Evolutionary conservation across 23 red algal species (phyloP), one percentile per base, ranked within the genome.

Genomic region (Gracilariopsis chorda): DNA sequence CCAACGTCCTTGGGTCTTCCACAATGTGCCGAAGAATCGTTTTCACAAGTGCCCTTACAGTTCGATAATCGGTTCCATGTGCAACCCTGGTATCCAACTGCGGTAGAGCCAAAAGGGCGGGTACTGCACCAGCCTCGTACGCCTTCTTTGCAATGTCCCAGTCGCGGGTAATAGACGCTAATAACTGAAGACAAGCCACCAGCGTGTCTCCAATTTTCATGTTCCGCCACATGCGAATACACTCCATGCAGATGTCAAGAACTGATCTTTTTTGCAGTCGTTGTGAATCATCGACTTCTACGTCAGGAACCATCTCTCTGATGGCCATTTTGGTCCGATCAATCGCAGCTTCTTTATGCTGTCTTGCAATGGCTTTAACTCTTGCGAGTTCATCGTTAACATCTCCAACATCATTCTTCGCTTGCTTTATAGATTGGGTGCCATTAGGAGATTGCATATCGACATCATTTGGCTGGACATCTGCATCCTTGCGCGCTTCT

Each of bases 1-100:
- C 42, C 17, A 94, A 61, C 4, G 91, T 87, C 53, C 53, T 79
- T 56, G 65, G 74, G 35, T 94, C 91, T 72, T 94, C 91, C 17
- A 83, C 39, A 44, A 94, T 37, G 59, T 94, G 91, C 7, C 91
- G 70, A 4, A 94, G 48, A 48, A 94, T 87, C 3, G 91, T 75
- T 36, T 52, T 51, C 21, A 80, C 60, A 7, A 94, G 60, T 5
- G 34, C 52, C 59, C 88, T 74, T 21, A 74, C 77, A 25, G 59
- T 44, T 34, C 73, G 65, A 39, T 55, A 72, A 23, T 83, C 77
- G 12, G 78, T 41, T 24, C 72, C 43, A 33, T 59, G 29, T 1
- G 39, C 51, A 24, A 28, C 24, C 9, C 58, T 20, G 49, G 25
- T 46, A 14, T 72, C 56, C 21, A 92, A 37, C 20, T 82, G 60